These are phyloP conservation scores for Phytophthora syringae DNA, from an alignment of 352 stramenopile species.

Conservation along the genomic window DNA sequence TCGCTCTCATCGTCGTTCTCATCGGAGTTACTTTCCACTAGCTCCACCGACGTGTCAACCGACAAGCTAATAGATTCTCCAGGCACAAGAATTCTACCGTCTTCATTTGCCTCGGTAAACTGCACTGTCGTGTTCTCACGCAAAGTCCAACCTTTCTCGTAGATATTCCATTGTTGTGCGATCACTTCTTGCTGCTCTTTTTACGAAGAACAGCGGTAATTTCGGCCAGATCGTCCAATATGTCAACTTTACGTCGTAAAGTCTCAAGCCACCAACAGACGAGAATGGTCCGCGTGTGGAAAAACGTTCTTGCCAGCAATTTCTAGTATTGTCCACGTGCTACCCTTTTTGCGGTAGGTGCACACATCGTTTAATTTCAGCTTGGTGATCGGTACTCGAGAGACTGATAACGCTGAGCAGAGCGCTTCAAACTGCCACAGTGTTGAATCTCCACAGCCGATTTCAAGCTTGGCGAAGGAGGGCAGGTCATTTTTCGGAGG, in stretches of 20 bases:
- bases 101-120: not conserved
- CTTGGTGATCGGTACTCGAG: constrained; percentile 5
- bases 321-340: not conserved
- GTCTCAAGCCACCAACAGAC: constrained; percentile 2
- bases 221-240: constrained; percentile 6
- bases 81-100: not conserved
- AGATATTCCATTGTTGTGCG: constrained; percentile 12
- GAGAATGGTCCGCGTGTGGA: constrained; percentile 5
- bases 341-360: not conserved
- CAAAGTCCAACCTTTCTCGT: constrained; percentile 3
- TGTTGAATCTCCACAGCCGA: constrained; percentile 6
- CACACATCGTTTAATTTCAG: constrained; percentile 5
- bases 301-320: constrained; percentile 15
- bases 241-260: not conserved
- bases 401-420: constrained; percentile 11
- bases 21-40: constrained; percentile 1
- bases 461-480: constrained; percentile 3
- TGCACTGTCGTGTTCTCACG: constrained; percentile 4
- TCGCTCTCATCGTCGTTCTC: not conserved
- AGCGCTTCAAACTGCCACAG: constrained; percentile 21
- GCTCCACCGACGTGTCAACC: not conserved
- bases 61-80: constrained; percentile 1
- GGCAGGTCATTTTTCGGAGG: constrained; percentile 2
- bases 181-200: constrained; percentile 5
- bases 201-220: constrained; percentile 9